Base-by-base conservation (phyloP, 2,329 filamentous ascomycete genomes). In the Talaromyces islandicus region DNA sequence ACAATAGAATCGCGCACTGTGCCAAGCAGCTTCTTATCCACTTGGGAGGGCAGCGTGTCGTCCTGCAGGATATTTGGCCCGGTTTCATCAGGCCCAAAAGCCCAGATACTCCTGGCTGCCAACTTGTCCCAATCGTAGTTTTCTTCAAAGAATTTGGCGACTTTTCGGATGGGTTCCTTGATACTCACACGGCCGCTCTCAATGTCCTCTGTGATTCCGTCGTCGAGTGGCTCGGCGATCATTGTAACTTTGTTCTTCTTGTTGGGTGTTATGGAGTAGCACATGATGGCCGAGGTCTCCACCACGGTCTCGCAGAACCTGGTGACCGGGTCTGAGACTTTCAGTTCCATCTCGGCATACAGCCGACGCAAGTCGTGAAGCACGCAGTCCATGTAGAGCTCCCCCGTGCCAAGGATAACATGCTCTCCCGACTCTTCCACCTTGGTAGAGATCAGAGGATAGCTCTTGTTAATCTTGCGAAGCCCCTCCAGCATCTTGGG, bases 221-320 rank as follows among this genome's bases (percentile, higher is more conserved):
- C 90, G 66, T 99, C 94, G 14, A 99, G 80, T 35, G 94, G 93
- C 74, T 99, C 94, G 3, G 94, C 94, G 60, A 97, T 90, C 91
- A 99, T 97, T 38, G 94, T 97, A 69, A 99, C 89, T 75, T 96
- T 96, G 80, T 99, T 99, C 81, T 97, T 97, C 79, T 99, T 99
- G 80, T 99, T 99, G 2, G 94, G 94, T 2, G 94, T 97, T 67
- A 96, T 87, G 24, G 94, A 93, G 73, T 97, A 99, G 78, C 94
- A 99, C 77, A 97, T 97, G 62, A 96, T 97, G 21, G 92, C 92
- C 19, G 92, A 97, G 66, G 94, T 96, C 74, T 99, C 94, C 41
- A 96, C 92, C 27, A 97, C 93, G 0, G 94, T 99, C 78, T 99
- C 94, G 76, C 92, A 97, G 81, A 99, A 99, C 54, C 94, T 85